A percentile compares a stretch with the other conserved stretches of the same genome.
Conservation (phyloP, 441 rosid genomes). For the Francoa sonchifolia region DNA sequence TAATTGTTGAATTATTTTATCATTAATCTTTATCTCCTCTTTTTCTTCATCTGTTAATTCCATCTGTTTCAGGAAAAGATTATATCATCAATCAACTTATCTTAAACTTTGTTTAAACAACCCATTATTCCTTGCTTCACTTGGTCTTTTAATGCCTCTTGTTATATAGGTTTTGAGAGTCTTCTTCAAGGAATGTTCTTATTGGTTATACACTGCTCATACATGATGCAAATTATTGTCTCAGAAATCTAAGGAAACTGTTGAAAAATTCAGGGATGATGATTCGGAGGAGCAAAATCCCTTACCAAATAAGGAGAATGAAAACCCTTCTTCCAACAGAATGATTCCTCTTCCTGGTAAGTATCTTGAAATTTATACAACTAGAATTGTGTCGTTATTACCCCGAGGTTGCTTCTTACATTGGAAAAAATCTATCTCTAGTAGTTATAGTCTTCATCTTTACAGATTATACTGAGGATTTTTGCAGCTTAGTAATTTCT, state of each 20-base stretch:
- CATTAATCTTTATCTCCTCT: too few species aligned
- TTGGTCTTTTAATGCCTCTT: background rate
- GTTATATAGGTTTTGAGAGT: background rate
- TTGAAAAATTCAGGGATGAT: constrained; percentile 14
- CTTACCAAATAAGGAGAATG: constrained; percentile 18
- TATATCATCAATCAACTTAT: too few species aligned
- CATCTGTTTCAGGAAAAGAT: too few species aligned
- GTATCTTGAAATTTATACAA: constrained; percentile 2
- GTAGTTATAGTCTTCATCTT: background rate
- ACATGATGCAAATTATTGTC: constrained; percentile 11
- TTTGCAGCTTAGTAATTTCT: too few species aligned
- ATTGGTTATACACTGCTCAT: background rate
- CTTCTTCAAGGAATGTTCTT: background rate
- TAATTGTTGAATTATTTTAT: too few species aligned
- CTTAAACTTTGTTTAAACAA: too few species aligned
- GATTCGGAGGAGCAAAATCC: constrained; percentile 15
- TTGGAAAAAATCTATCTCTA: background rate
- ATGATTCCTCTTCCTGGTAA: constrained; percentile 26
- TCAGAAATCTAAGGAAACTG: constrained; percentile 19
- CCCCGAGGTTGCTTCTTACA: background rate
- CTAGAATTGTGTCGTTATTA: constrained; percentile 1
- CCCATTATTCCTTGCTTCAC: background rate
- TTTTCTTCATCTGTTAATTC: too few species aligned
- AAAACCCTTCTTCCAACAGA: constrained; percentile 17
- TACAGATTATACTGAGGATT: background rate